A percentile compares a stretch with the other conserved stretches of the same genome.
phyloP scores from a whole-genome alignment of 2,329 filamentous ascomycete species.

The Neonectria sp. region DNA sequence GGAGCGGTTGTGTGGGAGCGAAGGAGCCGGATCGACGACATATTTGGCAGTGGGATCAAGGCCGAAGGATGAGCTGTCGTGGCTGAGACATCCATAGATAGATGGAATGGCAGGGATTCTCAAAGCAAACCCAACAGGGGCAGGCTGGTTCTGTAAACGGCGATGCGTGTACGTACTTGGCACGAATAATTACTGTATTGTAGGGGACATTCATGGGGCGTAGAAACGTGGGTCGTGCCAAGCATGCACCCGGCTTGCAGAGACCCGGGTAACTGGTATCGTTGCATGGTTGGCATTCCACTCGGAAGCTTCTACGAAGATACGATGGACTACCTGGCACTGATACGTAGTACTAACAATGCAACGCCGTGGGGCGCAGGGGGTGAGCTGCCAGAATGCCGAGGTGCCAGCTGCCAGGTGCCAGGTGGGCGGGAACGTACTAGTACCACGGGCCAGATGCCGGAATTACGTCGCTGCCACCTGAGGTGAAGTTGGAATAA shows the following conservation, averaged over 20 bases:
- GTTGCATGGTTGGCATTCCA: constrained; percentile 4
- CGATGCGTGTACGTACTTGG: no score
- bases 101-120: constrained; percentile 21
- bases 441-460: no score
- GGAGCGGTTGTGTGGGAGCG: constrained; percentile 70
- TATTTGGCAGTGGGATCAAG: constrained; percentile 70
- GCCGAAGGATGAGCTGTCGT: constrained; percentile 22
- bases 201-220: no score
- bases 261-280: constrained; percentile 15
- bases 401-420: no score
- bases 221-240: not conserved
- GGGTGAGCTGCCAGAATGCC: not conserved
- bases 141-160: not conserved
- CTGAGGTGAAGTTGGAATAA: not conserved
- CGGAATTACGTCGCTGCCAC: no score
- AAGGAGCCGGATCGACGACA: constrained; percentile 64
- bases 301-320: constrained; percentile 13
- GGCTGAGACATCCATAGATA: constrained; percentile 24
- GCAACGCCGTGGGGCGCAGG: not conserved
- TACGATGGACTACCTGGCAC: no score
- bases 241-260: not conserved
- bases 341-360: no score
- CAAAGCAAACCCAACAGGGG: constrained; percentile 20
- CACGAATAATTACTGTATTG: no score
- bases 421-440: no score